Conservation (phyloP, 1,284 basidiomycete genomes). For the Cryptococcus sp. region DNA sequence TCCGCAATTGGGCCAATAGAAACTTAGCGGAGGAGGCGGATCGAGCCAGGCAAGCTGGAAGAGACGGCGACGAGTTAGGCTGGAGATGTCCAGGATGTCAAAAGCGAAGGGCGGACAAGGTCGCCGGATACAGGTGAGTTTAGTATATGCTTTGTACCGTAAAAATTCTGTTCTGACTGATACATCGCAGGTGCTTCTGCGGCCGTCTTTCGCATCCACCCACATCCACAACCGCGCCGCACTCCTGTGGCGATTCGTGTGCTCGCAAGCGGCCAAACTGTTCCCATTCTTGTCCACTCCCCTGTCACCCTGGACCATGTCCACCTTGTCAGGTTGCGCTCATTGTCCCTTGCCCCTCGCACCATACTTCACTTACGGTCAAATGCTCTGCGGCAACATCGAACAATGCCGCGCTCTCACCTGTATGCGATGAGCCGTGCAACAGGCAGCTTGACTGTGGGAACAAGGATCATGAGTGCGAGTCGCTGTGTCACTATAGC, state of each 20-base stretch:
- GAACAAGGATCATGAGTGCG: constrained; percentile 60
- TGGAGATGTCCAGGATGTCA: constrained; percentile 91
- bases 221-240: constrained; percentile 70
- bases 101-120: constrained; percentile 65
- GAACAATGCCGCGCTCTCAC: constrained; percentile 48
- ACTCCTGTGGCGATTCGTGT: constrained; percentile 78
- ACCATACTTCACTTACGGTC: constrained; percentile 62
- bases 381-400: constrained; percentile 61
- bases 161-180: background rate
- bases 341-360: constrained; percentile 67
- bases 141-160: background rate
- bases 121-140: constrained; percentile 66
- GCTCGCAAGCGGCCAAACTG: constrained; percentile 63
- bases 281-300: constrained; percentile 68
- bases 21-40: constrained; percentile 64
- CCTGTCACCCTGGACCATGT: constrained; percentile 75
- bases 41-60: constrained; percentile 41
- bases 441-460: constrained; percentile 63
- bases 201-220: constrained; percentile 70
- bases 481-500: constrained; percentile 68
- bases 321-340: constrained; percentile 65
- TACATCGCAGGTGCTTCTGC: constrained; percentile 73
- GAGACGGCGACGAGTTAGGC: constrained; percentile 60
- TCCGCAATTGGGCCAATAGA: constrained; percentile 76
- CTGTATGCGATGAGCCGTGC: constrained; percentile 71